phyloP scores from a whole-genome alignment of 2,329 filamentous ascomycete genomes.

The Bipolaris cookei region DNA sequence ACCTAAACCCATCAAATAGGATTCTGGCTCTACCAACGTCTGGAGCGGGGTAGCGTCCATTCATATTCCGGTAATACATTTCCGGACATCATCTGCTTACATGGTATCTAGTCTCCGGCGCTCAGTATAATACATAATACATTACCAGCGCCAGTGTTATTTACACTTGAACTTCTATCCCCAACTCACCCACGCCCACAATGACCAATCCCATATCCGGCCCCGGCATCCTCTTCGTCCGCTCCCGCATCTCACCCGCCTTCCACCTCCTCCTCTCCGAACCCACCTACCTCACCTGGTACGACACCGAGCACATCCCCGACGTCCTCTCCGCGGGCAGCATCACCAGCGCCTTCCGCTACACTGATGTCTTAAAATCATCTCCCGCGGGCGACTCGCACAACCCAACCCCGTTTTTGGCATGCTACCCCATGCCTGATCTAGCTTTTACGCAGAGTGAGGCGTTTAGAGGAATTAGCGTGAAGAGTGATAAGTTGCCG shows the following conservation, averaged over 20 bases:
- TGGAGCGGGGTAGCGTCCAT: conserved; percentile 2
- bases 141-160: background rate
- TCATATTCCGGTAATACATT: conserved; percentile 1
- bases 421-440: conserved; percentile 48
- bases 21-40: too few species aligned
- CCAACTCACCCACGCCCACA: background rate
- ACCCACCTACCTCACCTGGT: conserved; percentile 46
- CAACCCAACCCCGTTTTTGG: conserved; percentile 44
- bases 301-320: conserved; percentile 51
- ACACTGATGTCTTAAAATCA: conserved; percentile 34
- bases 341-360: conserved; percentile 46
- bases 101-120: background rate
- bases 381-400: conserved; percentile 12
- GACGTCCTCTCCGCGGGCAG: conserved; percentile 46
- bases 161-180: background rate
- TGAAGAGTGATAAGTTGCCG: conserved; percentile 43
- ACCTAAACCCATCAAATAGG: background rate
- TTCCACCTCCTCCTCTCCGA: conserved; percentile 44
- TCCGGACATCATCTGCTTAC: background rate
- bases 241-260: conserved; percentile 22
- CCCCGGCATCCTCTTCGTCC: conserved; percentile 24
- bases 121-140: too few species aligned
- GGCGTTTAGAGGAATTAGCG: conserved; percentile 45
- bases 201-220: conserved; percentile 14
- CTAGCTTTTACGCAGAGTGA: conserved; percentile 44